These are phyloP conservation scores for Leucosporidium creatinivorum DNA, from an alignment of 768 basidiomycete species.

Conservation along the genomic window DNA sequence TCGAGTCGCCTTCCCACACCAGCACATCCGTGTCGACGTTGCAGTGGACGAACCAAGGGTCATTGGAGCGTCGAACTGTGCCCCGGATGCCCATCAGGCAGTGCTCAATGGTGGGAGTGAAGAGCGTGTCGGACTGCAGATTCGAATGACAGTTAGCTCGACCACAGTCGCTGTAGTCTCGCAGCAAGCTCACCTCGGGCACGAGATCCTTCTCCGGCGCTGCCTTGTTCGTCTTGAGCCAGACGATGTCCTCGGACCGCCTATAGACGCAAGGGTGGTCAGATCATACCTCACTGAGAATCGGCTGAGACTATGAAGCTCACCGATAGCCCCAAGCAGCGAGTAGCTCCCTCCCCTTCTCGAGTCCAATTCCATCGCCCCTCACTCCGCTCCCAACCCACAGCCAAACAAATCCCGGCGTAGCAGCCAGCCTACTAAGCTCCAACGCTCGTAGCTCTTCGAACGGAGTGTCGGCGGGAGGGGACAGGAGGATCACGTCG, in stretches of 20 bases:
- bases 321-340: slow-evolving; percentile 79
- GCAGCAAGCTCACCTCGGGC: slow-evolving; percentile 45
- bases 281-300: no score
- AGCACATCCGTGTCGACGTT: slow-evolving; percentile 98
- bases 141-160: slow-evolving; percentile 53
- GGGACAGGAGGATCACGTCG: slow-evolving; percentile 84
- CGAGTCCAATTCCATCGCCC: slow-evolving; percentile 60
- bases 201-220: slow-evolving; percentile 63
- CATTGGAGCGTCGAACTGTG: slow-evolving; percentile 87
- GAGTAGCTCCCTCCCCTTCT: slow-evolving; percentile 80
- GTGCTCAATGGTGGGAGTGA: slow-evolving; percentile 88
- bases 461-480: slow-evolving; percentile 64
- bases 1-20: slow-evolving; percentile 86
- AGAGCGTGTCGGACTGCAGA: slow-evolving; percentile 67
- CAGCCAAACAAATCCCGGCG: slow-evolving; percentile 87
- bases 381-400: slow-evolving; percentile 92
- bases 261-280: slow-evolving; percentile 37
- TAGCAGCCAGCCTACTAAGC: slow-evolving; percentile 71
- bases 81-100: slow-evolving; percentile 96
- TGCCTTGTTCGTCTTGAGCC: slow-evolving; percentile 83
- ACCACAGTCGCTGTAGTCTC: slow-evolving; percentile 45
- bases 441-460: slow-evolving; percentile 73
- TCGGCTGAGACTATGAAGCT: no score
- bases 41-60: slow-evolving; percentile 95
- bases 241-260: slow-evolving; percentile 95